Conservation (phyloP, 225 moss, liverwort and hornwort genomes). For the Physcomitrium patens region DNA sequence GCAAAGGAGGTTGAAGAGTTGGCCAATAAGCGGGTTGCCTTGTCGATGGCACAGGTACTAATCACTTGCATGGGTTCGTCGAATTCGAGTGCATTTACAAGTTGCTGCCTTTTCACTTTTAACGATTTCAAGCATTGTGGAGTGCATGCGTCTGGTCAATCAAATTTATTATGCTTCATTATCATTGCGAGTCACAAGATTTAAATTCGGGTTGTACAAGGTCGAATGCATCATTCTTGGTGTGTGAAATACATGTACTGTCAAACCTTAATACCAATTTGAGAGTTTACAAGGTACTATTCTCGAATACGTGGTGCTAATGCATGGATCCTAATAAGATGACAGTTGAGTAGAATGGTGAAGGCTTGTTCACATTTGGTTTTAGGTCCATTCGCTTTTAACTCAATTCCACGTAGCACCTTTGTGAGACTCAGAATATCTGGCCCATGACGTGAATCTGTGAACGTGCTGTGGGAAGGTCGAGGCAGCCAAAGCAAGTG, state of each 20-base stretch:
- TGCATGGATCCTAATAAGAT: background rate
- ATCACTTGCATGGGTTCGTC: background rate
- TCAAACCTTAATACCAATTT: too few species aligned
- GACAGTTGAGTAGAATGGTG: background rate
- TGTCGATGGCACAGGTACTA: constrained; percentile 64
- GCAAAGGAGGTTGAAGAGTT: constrained; percentile 47
- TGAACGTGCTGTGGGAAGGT: constrained; percentile 35
- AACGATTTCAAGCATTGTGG: too few species aligned
- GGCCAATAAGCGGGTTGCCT: constrained; percentile 52
- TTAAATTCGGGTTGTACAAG: too few species aligned
- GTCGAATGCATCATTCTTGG: too few species aligned
- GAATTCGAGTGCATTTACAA: constrained; percentile 6
- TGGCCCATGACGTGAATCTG: background rate
- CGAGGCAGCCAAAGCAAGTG: constrained; percentile 59
- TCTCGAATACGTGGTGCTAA: background rate
- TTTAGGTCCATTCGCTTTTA: background rate
- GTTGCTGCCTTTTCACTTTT: too few species aligned
- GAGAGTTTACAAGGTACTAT: too few species aligned
- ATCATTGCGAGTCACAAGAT: too few species aligned
- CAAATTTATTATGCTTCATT: too few species aligned
- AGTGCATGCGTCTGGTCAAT: too few species aligned
- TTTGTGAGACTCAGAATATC: background rate
- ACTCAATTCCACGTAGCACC: background rate
- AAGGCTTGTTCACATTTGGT: too few species aligned
- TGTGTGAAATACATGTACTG: too few species aligned